Evolutionary conservation across 441 rosid species (phyloP), one percentile per base, ranked within the genome.

Genomic region (Gossypium aridum): DNA sequence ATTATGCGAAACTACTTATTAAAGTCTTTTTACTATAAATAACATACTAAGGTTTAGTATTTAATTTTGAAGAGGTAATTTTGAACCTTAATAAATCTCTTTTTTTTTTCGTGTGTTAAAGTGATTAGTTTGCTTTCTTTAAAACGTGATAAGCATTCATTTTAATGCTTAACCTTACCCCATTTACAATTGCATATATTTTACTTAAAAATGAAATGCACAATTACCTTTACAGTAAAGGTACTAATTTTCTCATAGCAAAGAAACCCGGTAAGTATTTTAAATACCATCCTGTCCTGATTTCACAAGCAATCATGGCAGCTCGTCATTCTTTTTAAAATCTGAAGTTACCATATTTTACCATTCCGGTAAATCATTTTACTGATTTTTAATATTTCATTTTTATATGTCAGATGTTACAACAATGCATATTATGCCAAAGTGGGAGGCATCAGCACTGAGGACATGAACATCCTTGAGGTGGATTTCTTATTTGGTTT

Each of bases 391-490:
- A 16, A 51, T 28, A 9, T 70, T 70, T 70, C 19, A 19, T 37
- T 56, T 12, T 17, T 13, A 16, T 51, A 37, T 8, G 71, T 1
- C 89, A 94, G 95, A 76, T 85, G 86, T 75, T 94, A 89, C 86
- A 92, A 87, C 82, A 94, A 94, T 76, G 93, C 91, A 0, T 87
- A 83, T 72, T 92, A 91, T 73, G 98, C 97, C 9, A 89, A 87
- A 80, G 88, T 94, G 39, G 97, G 98, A 34, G 96, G 97, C 26
- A 87, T 94, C 78, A 90, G 93, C 89, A 90, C 78, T 37, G 80
- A 79, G 64, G 98, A 94, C 78, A 94, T 92, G 90, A 94, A 94
- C 75, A 43, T 92, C 80, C 95, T 94, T 74, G 97, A 94, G 70
- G 81, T 94, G 80, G 98, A 94, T 68, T 92, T 92, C 80, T 82